Evolutionary conservation across 148 eudicot species (phyloP), one percentile per base, ranked within the genome.

Genomic region (Mesembryanthemum crystallinum): DNA sequence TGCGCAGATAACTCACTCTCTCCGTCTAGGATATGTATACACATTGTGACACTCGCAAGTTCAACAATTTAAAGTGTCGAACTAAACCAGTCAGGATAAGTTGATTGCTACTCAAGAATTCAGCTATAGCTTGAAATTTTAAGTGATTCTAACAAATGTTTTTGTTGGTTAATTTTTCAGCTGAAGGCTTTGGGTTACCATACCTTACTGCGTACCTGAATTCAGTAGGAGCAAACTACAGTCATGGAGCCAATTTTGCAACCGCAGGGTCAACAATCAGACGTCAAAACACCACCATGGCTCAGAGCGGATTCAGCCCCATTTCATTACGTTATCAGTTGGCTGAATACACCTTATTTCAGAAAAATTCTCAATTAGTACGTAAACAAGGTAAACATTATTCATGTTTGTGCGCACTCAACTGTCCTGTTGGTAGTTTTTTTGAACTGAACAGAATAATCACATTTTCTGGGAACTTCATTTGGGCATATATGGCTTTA

Each of bases 241-340:
- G 83, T 49, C 86, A 85, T 57, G 88, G 88, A 61, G 88, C 83
- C 66, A 85, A 85, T 70, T 85, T 85, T 25, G 88, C 86, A 21
- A 85, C 83, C 1, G 88, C 85, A 0, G 88, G 88, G 25, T 79
- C 85, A 11, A 82, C 88, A 28, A 67, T 85, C 9, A 67, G 83
- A 28, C 78, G 79, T 65, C 85, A 70, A 21, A 85, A 85, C 70
- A 75, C 80, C 39, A 82, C 85, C 55, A 74, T 14, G 37, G 62
- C 81, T 61, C 83, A 82, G 69, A 65, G 80, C 18, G 82, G 85
- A 33, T 74, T 63, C 32, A 85, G 85, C 29, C 88, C 88, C 20
- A 63, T 85, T 55, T 82, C 83, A 1, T 43, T 85, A 17, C 80
- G 80, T 27, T 68, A 77, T 5, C 88, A 85, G 68, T 69, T 62